Conservation (phyloP, 2,329 filamentous ascomycete species). For the Samsoniella hepiali region DNA sequence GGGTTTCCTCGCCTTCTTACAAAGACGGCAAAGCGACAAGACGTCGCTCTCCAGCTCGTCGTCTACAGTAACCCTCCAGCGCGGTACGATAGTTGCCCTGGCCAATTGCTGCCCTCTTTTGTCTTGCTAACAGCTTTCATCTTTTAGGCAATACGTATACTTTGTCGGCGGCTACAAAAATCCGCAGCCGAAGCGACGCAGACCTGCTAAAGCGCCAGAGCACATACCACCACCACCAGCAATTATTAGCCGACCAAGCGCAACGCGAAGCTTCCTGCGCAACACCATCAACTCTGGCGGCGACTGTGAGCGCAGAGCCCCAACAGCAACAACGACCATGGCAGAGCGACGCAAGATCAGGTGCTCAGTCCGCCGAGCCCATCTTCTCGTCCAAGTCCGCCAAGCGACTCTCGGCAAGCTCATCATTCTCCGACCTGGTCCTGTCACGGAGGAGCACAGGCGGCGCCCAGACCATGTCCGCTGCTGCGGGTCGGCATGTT, state of each 20-base stretch:
- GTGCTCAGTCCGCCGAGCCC: not conserved
- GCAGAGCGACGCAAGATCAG: not conserved
- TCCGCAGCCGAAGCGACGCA: not conserved
- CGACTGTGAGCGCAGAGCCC: not conserved
- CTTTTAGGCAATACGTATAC: not conserved
- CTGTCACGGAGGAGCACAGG: not conserved
- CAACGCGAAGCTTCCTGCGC: not conserved
- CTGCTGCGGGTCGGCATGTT: constrained; percentile 34
- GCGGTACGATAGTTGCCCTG: not conserved
- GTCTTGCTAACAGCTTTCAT: not conserved
- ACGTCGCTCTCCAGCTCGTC: not conserved
- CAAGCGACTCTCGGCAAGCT: not conserved
- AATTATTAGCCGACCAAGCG: not conserved
- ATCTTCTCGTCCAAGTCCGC: not conserved
- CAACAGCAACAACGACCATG: not conserved
- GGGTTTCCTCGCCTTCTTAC: constrained; percentile 15
- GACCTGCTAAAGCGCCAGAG: not conserved
- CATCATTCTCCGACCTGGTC: not conserved
- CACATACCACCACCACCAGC: not conserved
- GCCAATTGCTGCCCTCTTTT: not conserved
- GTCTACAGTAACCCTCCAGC: not conserved
- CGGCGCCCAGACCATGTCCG: not conserved
- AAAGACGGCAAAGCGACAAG: constrained; percentile 6
- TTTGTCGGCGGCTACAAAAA: not conserved
- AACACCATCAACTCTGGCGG: not conserved